Percentiles rank a stretch among this genome's conserved stretches.
Conservation (phyloP, 192 early-diverging fungal species). For the Gigaspora rosea region DNA sequence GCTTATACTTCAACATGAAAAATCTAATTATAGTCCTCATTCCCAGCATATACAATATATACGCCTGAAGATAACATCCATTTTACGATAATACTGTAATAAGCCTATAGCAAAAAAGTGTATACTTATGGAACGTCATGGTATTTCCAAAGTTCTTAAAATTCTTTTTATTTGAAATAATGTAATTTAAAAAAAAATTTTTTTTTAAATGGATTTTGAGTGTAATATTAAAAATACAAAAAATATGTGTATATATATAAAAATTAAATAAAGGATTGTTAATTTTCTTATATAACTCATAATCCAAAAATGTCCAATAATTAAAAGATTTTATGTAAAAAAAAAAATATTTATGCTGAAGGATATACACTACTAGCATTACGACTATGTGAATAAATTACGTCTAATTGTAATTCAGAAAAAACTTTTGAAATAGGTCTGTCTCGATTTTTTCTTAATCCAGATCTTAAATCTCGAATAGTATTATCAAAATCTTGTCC, state of each 20-base stretch:
- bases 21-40: no score
- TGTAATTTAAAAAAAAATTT: no score
- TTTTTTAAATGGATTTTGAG: neutral
- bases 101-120: no score
- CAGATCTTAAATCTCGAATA: conserved; percentile 40
- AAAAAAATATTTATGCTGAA: neutral
- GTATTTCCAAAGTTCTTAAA: no score
- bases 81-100: no score
- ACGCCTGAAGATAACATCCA: no score
- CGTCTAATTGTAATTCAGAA: conserved; percentile 31
- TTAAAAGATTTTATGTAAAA: neutral
- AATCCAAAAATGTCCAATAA: neutral
- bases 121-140: no score
- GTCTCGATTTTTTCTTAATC: conserved; percentile 36
- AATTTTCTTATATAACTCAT: neutral
- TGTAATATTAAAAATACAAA: neutral
- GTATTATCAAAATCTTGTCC: conserved; percentile 46
- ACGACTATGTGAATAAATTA: neutral
- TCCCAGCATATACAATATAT: no score
- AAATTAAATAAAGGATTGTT: neutral
- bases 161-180: no score
- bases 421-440: conserved; percentile 45
- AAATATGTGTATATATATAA: neutral
- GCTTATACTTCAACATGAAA: no score
- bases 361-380: neutral